Conservation (phyloP, 495 filamentous ascomycete genomes). For the Neurospora pannonica region DNA sequence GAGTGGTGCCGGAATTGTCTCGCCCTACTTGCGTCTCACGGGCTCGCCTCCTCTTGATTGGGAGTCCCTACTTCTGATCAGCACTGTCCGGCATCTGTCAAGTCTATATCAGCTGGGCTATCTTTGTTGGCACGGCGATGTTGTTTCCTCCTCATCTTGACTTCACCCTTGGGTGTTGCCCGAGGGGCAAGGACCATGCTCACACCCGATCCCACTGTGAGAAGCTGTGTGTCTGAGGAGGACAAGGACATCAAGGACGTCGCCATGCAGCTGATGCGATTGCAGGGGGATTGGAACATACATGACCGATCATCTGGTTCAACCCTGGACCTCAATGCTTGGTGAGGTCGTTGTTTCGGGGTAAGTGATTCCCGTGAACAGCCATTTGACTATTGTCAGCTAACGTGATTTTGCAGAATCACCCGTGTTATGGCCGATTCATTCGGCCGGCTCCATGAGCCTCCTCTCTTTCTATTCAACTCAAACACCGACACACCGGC, state of each 20-base stretch:
- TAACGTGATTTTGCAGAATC: slow-evolving; percentile 57
- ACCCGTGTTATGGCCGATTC: slow-evolving; percentile 96
- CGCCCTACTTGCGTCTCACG: not conserved
- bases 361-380: slow-evolving; percentile 33
- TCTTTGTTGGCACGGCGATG: not conserved
- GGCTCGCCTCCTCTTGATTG: not conserved
- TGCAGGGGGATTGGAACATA: not conserved
- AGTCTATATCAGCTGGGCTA: not conserved
- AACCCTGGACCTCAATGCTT: slow-evolving; percentile 94
- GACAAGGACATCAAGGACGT: not conserved
- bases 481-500: too few relatives aligned
- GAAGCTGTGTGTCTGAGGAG: not conserved
- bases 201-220: not conserved
- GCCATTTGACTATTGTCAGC: slow-evolving; percentile 18
- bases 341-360: slow-evolving; percentile 99
- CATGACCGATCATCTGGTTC: slow-evolving; percentile 11
- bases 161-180: not conserved
- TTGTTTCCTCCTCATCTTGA: not conserved
- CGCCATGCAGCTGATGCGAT: not conserved
- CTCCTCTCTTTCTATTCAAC: too few relatives aligned
- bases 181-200: not conserved
- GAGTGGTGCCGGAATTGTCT: not conserved
- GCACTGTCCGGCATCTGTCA: not conserved
- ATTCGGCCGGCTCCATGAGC: slow-evolving; percentile 82
- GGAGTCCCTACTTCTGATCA: not conserved